These are phyloP conservation scores for Gigaspora rosea DNA, from an alignment of 192 early-diverging fungal genomes.

Conservation along the genomic window DNA sequence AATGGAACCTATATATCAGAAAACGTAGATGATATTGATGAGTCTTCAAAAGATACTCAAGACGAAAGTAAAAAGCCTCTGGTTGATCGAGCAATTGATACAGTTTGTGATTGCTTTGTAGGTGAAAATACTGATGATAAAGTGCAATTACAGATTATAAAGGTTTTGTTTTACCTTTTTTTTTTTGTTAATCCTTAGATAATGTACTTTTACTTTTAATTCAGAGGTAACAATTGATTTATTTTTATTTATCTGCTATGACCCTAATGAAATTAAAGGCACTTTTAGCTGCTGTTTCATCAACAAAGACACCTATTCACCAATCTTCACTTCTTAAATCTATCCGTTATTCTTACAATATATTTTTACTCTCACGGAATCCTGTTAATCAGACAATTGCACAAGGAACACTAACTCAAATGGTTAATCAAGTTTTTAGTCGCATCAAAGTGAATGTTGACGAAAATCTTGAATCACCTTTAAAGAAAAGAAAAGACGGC, in stretches of 20 bases:
- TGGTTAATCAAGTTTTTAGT: constrained; percentile 80
- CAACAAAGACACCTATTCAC: constrained; percentile 65
- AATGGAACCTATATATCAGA: constrained; percentile 19
- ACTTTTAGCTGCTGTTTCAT: constrained; percentile 78
- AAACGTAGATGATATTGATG: constrained; percentile 10
- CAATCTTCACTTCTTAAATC: constrained; percentile 76
- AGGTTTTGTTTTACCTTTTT: constrained; percentile 45
- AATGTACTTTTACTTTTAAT: neutral
- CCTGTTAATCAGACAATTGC: constrained; percentile 81
- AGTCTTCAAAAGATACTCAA: constrained; percentile 7
- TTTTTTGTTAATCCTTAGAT: neutral
- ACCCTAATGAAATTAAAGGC: constrained; percentile 49
- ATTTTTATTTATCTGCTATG: too few relatives aligned
- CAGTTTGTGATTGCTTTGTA: constrained; percentile 77
- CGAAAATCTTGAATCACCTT: neutral
- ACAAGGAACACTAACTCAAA: constrained; percentile 86
- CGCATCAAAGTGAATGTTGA: constrained; percentile 47
- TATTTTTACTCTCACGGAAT: constrained; percentile 78
- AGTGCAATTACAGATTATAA: constrained; percentile 89
- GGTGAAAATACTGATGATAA: constrained; percentile 82
- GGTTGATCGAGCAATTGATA: constrained; percentile 69
- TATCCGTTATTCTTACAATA: constrained; percentile 83
- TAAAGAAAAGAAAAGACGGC: neutral
- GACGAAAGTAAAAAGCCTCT: constrained; percentile 47
- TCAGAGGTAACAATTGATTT: too few relatives aligned